phyloP scores from a whole-genome alignment of 805 yeast genomes.

The Candida xiaguanensis region DNA sequence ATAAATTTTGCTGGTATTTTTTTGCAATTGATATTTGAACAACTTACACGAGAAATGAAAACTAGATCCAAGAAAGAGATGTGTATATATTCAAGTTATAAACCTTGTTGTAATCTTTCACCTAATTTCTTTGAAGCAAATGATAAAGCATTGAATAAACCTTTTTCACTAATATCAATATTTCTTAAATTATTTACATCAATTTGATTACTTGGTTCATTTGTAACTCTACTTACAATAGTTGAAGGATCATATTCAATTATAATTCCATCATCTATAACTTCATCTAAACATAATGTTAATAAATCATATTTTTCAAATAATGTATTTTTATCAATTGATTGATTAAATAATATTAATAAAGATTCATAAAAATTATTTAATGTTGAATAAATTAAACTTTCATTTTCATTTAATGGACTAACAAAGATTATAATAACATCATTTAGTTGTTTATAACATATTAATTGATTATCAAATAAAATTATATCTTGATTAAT shows the following conservation, averaged over 20 bases:
- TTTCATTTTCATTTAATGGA: conserved; percentile 79
- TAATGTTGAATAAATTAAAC: conserved; percentile 69
- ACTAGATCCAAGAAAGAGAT: no score
- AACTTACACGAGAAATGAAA: no score
- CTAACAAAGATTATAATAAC: conserved; percentile 70
- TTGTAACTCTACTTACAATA: conserved; percentile 88
- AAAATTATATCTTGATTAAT: conserved; percentile 76
- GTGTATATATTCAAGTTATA: conserved; percentile 11
- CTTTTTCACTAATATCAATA: conserved; percentile 69
- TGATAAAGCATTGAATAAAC: conserved; percentile 78
- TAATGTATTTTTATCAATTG: conserved; percentile 74
- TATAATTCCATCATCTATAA: conserved; percentile 89
- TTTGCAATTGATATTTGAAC: no score
- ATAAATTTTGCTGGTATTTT: no score
- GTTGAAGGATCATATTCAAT: conserved; percentile 85
- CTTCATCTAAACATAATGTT: conserved; percentile 83
- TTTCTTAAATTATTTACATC: conserved; percentile 45
- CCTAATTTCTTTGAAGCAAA: conserved; percentile 74
- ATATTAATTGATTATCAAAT: conserved; percentile 72
- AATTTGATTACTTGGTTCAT: conserved; percentile 53
- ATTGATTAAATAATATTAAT: conserved; percentile 64
- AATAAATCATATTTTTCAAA: conserved; percentile 84
- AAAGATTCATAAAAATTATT: conserved; percentile 78
- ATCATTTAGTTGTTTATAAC: conserved; percentile 85
- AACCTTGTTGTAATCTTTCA: conserved; percentile 45